Evolutionary conservation across 345 rosid genomes (phyloP), one percentile per base, ranked within the genome.

Genomic region (Eucalyptus regnans): DNA sequence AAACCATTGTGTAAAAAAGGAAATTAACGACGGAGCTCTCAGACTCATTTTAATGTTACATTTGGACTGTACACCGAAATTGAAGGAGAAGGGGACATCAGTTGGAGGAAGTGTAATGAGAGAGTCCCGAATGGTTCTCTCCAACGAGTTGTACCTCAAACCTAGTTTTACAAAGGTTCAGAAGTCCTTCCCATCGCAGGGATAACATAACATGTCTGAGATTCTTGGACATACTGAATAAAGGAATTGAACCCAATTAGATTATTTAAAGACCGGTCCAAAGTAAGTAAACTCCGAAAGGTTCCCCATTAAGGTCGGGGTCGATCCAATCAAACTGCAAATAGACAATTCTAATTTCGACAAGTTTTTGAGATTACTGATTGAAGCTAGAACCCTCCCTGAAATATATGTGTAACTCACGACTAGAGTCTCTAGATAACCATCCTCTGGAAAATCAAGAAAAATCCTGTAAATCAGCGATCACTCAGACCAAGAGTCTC

Each of bases 221-320:
- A 52, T 91, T 88, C 64, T 18, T 90, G 46, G 88, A 89, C 22
- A 18, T 1, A 6, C 80, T 31, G 64, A 91, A 37, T 37, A 37
- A 37, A 54, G 94, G 95, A 31, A 94, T 5, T 86, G 84, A 51
- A 49, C 96, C 94, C 62, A 5, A 37, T 62, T 43, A 95, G 90
- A 12, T 25, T 27, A 90, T 94, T 92, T 2, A 1, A 15, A 9
- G 96, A 93, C 29, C 92, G 62, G 41, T 92, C 92, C 84, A 93
- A 22, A 79, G 29, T 64, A 87, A 43, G 87, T 88, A 43, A 94
- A 89, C 8, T 92, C 87, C 17, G 87, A 86, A 41, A 93, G 94
- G 14, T 87, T 54, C 1, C 50, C 62, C 60, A 92, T 46, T 43
- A 94, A 68, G 16, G 18, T 46, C 31, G 93, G 94, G 89, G 93